Evolutionary conservation across 768 basidiomycete species (phyloP), one percentile per base, ranked within the genome.

Genomic region (Lentinus tigrinus): DNA sequence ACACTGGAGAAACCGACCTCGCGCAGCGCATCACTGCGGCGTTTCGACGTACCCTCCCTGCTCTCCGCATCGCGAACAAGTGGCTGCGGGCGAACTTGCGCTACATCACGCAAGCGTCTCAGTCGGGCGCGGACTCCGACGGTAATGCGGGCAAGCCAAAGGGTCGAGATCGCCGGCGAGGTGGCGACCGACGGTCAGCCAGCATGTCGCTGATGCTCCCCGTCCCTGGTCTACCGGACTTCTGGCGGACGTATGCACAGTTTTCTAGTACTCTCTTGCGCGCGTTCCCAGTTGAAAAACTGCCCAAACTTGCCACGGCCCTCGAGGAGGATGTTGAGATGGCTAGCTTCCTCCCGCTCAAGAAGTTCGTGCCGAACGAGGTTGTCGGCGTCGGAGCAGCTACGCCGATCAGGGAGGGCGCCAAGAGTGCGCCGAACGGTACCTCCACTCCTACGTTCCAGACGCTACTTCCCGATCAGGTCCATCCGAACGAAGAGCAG

Each of bases 401-500:
- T 3, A 40, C 40, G 7, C 17, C 24, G 17, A 40, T 11, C 16
- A 51, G 50, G 42, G 62, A 56, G 8, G 38, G n/a, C 5, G 43
- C 47, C 8, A 53, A 54, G n/a, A 39, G 37, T 26, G 36, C 11
- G 11, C 39, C 27, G 6, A 52, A 31, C 34, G 56, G 48, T 10
- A 19, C 40, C 13, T 13, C 34, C 14, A 42, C 16, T 13, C 3
- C 52, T 19, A 36, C 37, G 4, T 21, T 50, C 55, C 23, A 61
- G 55, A 27, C 27, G 47, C 27, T 64, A 53, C 39, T 47, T 57
- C 51, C 52, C 24, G 70, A 70, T 36, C 83, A 70, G 28, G 82
- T 83, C 1, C 88, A 98, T 74, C 97, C 97, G 8, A 98, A 99
- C 65, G 95, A 91, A 57, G 94, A 96, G 76, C 91, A 95, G 65